Evolutionary conservation across 371 early-diverging fungal genomes (phyloP), one percentile per base, ranked within the genome.

Genomic region (Amoeboaphelidium protococcarum): DNA sequence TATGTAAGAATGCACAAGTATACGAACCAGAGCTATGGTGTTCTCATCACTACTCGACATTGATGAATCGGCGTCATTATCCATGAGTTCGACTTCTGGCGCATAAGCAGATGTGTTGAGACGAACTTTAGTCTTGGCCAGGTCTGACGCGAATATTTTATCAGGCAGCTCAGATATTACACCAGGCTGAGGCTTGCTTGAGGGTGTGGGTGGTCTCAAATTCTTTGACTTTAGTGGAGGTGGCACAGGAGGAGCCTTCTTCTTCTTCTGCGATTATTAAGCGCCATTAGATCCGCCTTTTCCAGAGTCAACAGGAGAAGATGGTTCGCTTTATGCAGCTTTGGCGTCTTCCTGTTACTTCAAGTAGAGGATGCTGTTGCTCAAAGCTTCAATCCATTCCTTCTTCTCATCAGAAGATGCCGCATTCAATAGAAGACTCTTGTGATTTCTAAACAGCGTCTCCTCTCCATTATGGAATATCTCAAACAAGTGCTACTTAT

Each of bases 1-100:
- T 57, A 87, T 82, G 60, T 90, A 85, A 16, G 78, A 72, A 2
- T 67, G 37, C 6, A 31, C 10, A 6, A 31, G 16, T 10, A 31
- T 16, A 31, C 37, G 37, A 16, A 31, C 37, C 37, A 31, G 6
- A 31, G 37, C 37, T 10, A 31, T 31, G 16, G 37, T 31, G 16
- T 6, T 31, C 6, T 31, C 37, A 31, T 31, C 37, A 16, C 37
- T 31, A 31, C 37, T 16, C 16, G 37, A 10, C 6, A 31, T 31
- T 16, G 37, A 31, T 10, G 37, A 6, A 31, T 31, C 16, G 16
- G 16, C 37, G 10, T 31, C n/a, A n/a, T n/a, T n/a, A n/a, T n/a
- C n/a, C n/a, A n/a, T n/a, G n/a, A n/a, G 37, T 10, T 31, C 6
- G 37, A 10, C 16, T 10, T 10, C 37, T 10, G 16, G 37, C 37